Evolutionary conservation across 192 early-diverging fungal genomes (phyloP).

Genomic region (Chytriomyces hyalinus): DNA sequence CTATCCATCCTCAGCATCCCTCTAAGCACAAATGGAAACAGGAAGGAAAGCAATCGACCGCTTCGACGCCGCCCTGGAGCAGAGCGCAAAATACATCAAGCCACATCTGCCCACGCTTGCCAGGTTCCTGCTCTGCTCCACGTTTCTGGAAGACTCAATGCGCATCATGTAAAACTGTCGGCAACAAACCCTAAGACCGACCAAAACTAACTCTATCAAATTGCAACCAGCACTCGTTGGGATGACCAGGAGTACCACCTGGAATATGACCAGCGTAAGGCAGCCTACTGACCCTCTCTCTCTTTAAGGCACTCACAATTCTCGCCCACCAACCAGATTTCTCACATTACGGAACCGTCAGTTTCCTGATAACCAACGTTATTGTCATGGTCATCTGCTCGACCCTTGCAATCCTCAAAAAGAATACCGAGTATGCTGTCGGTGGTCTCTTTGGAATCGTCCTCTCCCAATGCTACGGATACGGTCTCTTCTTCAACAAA

Average conservation of each 20-base stretch:
- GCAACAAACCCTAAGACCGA: background rate
- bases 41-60: slow-evolving; percentile 41
- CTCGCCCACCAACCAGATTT: slow-evolving; percentile 51
- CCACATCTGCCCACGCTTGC: slow-evolving; percentile 88
- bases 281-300: background rate
- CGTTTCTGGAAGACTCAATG: slow-evolving; percentile 91
- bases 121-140: slow-evolving; percentile 91
- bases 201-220: background rate
- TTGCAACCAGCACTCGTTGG: slow-evolving; percentile 72
- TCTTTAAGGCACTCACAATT: background rate
- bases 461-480: slow-evolving; percentile 86
- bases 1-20: no score
- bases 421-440: slow-evolving; percentile 82
- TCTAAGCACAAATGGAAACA: slow-evolving; percentile 27
- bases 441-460: slow-evolving; percentile 81
- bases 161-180: slow-evolving; percentile 66
- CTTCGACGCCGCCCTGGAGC: slow-evolving; percentile 80
- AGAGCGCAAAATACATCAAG: slow-evolving; percentile 77
- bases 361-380: slow-evolving; percentile 84
- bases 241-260: slow-evolving; percentile 86
- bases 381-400: slow-evolving; percentile 82
- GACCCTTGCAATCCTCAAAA: slow-evolving; percentile 77
- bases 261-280: slow-evolving; percentile 68
- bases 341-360: slow-evolving; percentile 76
- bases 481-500: slow-evolving; percentile 88